A percentile compares a stretch with the other conserved stretches of the same genome.
Evolutionary conservation across 139 green algal genomes (phyloP).

Genomic region (Chlorella sp.): DNA sequence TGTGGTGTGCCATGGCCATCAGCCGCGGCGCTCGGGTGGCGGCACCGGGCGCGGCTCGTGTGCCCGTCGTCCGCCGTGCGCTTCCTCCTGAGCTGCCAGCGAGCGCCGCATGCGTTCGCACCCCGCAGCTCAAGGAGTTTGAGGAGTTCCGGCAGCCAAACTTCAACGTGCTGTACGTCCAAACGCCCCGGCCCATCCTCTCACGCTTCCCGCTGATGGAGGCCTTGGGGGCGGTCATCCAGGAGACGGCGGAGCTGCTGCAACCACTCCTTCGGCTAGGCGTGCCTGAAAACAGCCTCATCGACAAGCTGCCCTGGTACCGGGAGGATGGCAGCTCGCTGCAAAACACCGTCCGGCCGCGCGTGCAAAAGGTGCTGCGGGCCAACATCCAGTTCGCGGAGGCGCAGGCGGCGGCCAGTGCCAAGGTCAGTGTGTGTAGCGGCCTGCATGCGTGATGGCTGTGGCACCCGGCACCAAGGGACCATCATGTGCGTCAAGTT

Average conservation of each 20-base stretch:
- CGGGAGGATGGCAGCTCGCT: slow-evolving; percentile 16
- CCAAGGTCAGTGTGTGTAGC: background rate
- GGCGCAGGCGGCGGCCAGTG: background rate
- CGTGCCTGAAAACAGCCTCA: slow-evolving; percentile 26
- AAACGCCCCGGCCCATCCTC: slow-evolving; percentile 10
- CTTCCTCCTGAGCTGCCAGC: too few species aligned
- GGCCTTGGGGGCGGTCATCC: slow-evolving; percentile 15
- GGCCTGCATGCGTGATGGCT: background rate
- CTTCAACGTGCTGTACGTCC: slow-evolving; percentile 43
- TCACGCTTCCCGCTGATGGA: slow-evolving; percentile 16
- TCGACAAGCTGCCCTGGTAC: slow-evolving; percentile 13
- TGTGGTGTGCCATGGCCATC: background rate
- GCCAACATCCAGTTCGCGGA: slow-evolving; percentile 8
- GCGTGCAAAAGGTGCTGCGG: slow-evolving; percentile 16
- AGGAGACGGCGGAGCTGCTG: slow-evolving; percentile 30
- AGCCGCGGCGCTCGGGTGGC: background rate
- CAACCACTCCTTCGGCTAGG: slow-evolving; percentile 21
- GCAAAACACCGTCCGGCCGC: slow-evolving; percentile 10
- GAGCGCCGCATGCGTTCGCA: background rate
- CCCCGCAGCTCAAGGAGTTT: slow-evolving; percentile 1
- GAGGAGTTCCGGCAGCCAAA: slow-evolving; percentile 12
- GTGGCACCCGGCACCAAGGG: background rate
- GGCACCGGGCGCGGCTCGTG: background rate
- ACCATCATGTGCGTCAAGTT: background rate
- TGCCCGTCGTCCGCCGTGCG: too few species aligned